Base-by-base conservation (phyloP, 495 filamentous ascomycete genomes). In the Jackrogersella multiformis region DNA sequence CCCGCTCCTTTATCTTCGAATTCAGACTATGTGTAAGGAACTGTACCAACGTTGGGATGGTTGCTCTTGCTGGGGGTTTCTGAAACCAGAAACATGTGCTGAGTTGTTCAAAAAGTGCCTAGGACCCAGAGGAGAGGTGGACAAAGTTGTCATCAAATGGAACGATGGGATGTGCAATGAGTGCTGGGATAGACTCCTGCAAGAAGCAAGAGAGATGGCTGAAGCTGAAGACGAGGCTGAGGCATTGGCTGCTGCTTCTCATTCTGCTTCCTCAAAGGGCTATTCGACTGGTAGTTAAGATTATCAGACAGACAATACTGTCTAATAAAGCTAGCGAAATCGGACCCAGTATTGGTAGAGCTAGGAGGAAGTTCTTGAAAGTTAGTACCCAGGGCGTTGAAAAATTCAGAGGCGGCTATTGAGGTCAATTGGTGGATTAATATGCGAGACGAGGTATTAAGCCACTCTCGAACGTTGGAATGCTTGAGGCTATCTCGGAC, bases 141-240 rank as follows among this genome's bases (percentile, higher is more conserved):
- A 75, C 56, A 75, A 75, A 56, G 64, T 62, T 39, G 59, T 75
- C 16, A 54, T 75, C 16, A 70, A 71, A 54, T 75, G 73, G 73
- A 75, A 75, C 21, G 73, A 75, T 0, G 70, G 73, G n/a, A 73
- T 75, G 73, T 75, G 73, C 21, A 71, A 73, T 13, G 73, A 75
- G 36, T 75, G 73, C 49, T 75, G 73, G 73, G 73, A 75, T 21
- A 69, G 73, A 32, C 71, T 73, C 21, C 48, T 73, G 30, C 56
- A 71, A 30, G 73, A 75, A 60, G 70, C 70, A 16, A 69, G 68
- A 15, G 73, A 75, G 63, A 75, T 75, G 73, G 73, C 70, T 1
- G 72, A 74, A 3, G 72, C 70, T 44, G 64, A 70, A 53, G 56
- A 62, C 4, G 65, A 61, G 36, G 57, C 69, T 7, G 58, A 68